Evolutionary conservation across 2,329 filamentous ascomycete genomes (phyloP).

Genomic region (Aspergillus fumigatus): DNA sequence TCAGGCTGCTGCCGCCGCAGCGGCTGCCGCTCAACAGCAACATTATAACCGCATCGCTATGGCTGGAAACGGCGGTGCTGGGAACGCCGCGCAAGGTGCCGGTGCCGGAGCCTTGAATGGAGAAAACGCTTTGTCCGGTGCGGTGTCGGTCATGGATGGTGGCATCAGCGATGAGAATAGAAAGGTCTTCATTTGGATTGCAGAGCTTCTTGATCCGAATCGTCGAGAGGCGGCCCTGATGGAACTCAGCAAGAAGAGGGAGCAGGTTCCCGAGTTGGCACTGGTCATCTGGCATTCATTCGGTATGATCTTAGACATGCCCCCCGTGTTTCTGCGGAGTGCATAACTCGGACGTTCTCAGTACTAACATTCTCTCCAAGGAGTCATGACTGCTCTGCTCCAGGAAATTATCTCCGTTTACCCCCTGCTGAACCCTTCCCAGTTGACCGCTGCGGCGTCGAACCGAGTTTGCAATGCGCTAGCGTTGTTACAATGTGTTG

Average conservation of each 20-base stretch:
- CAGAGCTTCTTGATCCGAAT: constrained; percentile 80
- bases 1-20: constrained; percentile 42
- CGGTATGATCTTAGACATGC: constrained; percentile 53
- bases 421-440: constrained; percentile 90
- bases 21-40: constrained; percentile 43
- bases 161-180: constrained; percentile 83
- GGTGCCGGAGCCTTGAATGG: constrained; percentile 46
- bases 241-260: constrained; percentile 96
- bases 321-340: neutral
- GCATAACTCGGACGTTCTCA: neutral
- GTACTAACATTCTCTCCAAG: constrained; percentile 41
- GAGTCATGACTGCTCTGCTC: constrained; percentile 94
- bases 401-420: constrained; percentile 99
- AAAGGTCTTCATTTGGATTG: constrained; percentile 87
- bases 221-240: constrained; percentile 87
- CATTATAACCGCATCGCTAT: constrained; percentile 70
- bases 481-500: constrained; percentile 91
- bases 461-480: constrained; percentile 97
- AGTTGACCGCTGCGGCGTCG: constrained; percentile 93
- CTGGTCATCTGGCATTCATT: constrained; percentile 98
- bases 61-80: constrained; percentile 54
- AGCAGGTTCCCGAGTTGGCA: constrained; percentile 94
- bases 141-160: constrained; percentile 52
- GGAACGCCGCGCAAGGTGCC: constrained; percentile 32
- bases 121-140: constrained; percentile 31